These are phyloP conservation scores for Priceomyces haplophilus DNA, from an alignment of 805 yeast genomes.

Conservation along the genomic window DNA sequence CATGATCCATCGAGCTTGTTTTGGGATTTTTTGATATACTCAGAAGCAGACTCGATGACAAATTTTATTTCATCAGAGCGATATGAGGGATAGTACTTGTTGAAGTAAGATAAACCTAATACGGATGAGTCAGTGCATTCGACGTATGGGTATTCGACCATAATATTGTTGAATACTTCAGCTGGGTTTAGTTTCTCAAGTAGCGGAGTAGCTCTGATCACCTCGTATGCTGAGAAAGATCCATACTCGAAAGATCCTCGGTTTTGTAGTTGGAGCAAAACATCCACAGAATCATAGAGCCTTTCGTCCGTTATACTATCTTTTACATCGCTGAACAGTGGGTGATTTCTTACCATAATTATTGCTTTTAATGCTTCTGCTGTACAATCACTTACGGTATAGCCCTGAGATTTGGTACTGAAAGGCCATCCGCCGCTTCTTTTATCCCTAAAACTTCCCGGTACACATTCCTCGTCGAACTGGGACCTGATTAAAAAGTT, in stretches of 20 bases:
- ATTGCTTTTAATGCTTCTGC: constrained; percentile 94
- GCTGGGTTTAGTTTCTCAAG: constrained; percentile 89
- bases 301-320: constrained; percentile 52
- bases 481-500: constrained; percentile 77
- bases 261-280: constrained; percentile 74
- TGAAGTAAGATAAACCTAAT: constrained; percentile 78
- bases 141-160: constrained; percentile 98
- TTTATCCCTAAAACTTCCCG: constrained; percentile 77
- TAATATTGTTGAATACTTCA: constrained; percentile 94
- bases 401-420: constrained; percentile 93
- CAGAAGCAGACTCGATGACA: constrained; percentile 73
- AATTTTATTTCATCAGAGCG: constrained; percentile 58
- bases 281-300: constrained; percentile 70
- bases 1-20: constrained; percentile 76
- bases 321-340: constrained; percentile 45
- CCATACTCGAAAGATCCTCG: constrained; percentile 77
- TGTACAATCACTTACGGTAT: constrained; percentile 94
- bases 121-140: constrained; percentile 97
- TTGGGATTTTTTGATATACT: constrained; percentile 69
- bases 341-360: constrained; percentile 78
- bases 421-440: constrained; percentile 95
- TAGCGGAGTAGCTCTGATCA: constrained; percentile 72
- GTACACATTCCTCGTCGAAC: constrained; percentile 73
- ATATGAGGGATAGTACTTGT: constrained; percentile 60
- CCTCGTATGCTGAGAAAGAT: constrained; percentile 89